Base-by-base conservation (phyloP, 2,329 filamentous ascomycete genomes). In the Nannizziopsis arthrosporioides region DNA sequence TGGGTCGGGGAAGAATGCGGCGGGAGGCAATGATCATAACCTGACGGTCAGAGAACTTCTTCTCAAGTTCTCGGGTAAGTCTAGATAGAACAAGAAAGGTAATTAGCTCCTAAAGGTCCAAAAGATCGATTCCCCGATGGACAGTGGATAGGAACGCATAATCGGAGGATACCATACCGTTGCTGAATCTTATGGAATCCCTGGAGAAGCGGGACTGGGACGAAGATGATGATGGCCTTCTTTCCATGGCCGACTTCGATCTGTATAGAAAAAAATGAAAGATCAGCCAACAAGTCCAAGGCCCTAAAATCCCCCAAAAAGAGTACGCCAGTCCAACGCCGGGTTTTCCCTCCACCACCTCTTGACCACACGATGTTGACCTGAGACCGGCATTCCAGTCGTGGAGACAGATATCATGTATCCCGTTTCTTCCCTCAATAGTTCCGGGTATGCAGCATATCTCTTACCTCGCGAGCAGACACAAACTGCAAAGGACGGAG, bases 171-270 rank as follows among this genome's bases (percentile, higher is more conserved):
- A 4, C 7, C 83, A 75, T 89, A 96, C 90, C 92, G 89, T 80
- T 96, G 92, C 82, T 98, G 92, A 71, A 94, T 87, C 71, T 92
- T 89, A 85, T 96, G 92, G 87, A 95, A 98, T 73, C 86, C 86
- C 73, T 83, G 78, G 73, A 98, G 87, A 74, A 93, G 87, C 76
- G 92, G 92, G 73, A 98, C 92, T 72, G 92, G 92, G 81, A 98
- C 92, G 85, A 98, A 98, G 85, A 98, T 94, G 81, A 94, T 90
- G 79, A 98, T 92, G 71, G 92, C 92, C 85, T 96, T 98, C 83
- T 94, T 94, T 83, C 92, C 92, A 80, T 96, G 89, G 80, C 92
- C 92, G 77, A 96, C 90, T 81, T 98, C 92, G 80, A 98, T 92
- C 92, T 98, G 68, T 64, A 7, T 7, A 68, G n/a, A 71, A 66